These are phyloP conservation scores for Kwoniella sp. DNA, from an alignment of 768 basidiomycete species.

Conservation along the genomic window DNA sequence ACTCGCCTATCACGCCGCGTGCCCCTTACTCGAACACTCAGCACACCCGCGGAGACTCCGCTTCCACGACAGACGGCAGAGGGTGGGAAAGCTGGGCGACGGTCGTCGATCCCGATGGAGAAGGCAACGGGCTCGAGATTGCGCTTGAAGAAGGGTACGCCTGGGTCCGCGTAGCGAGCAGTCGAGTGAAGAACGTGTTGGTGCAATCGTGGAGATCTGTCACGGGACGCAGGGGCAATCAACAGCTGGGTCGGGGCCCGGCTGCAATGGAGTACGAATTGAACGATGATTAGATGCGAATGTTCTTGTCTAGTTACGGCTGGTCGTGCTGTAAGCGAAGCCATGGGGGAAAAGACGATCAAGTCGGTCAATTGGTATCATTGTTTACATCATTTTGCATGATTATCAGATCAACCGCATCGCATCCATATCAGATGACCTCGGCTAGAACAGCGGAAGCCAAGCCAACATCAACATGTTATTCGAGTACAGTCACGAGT, in stretches of 20 bases:
- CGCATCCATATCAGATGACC: too few relatives aligned
- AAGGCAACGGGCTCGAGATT: conserved; percentile 40
- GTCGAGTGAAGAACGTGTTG: conserved; percentile 10
- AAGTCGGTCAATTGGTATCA: too few relatives aligned
- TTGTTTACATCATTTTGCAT: too few relatives aligned
- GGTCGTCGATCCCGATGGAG: conserved; percentile 20
- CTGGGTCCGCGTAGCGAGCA: conserved; percentile 28
- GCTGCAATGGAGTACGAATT: conserved; percentile 21
- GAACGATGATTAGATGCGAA: conserved; percentile 7
- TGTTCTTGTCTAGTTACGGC: too few relatives aligned
- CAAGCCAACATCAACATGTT: too few relatives aligned
- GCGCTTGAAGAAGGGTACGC: conserved; percentile 41
- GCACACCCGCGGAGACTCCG: conserved; percentile 14
- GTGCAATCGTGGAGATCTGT: conserved; percentile 1
- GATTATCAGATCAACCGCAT: too few relatives aligned
- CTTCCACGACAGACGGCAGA: conserved; percentile 19
- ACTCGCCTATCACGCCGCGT: neutral
- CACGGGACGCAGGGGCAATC: neutral
- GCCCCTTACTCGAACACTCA: conserved; percentile 1
- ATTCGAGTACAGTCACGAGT: too few relatives aligned
- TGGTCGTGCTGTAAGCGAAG: too few relatives aligned
- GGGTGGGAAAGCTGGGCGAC: conserved; percentile 39
- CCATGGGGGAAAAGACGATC: too few relatives aligned
- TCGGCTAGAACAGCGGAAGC: too few relatives aligned
- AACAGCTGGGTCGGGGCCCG: neutral